Percentiles rank a stretch among this genome's conserved stretches.
Conservation (phyloP, 2,329 filamentous ascomycete genomes). For the Periconia sp. region DNA sequence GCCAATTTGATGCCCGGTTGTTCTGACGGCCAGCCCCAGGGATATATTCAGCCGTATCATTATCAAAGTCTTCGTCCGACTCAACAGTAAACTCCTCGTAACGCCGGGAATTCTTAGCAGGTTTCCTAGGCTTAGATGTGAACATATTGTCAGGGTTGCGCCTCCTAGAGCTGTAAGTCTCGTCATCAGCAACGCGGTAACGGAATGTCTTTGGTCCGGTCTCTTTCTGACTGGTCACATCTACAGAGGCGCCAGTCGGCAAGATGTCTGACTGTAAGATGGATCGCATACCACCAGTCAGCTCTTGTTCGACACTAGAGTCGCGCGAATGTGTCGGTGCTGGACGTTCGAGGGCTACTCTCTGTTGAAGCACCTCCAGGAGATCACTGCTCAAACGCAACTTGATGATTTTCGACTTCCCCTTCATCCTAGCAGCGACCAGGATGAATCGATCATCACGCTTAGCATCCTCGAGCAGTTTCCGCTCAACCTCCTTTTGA, state of each 20-base stretch:
- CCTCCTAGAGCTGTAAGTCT: constrained; percentile 45
- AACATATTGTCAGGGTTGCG: constrained; percentile 29
- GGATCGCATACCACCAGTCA: constrained; percentile 22
- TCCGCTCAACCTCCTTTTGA: constrained; percentile 55
- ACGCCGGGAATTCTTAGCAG: constrained; percentile 24
- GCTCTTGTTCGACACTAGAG: constrained; percentile 33
- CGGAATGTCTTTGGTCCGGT: constrained; percentile 44
- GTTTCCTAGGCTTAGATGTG: constrained; percentile 24
- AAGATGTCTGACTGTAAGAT: constrained; percentile 47
- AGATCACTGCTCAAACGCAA: constrained; percentile 45
- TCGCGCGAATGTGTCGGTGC: constrained; percentile 20
- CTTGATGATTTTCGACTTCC: constrained; percentile 52
- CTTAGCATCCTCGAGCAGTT: constrained; percentile 48
- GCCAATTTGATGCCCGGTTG: constrained; percentile 46
- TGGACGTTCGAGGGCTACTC: constrained; percentile 35
- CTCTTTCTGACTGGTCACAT: constrained; percentile 27
- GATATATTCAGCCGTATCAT: constrained; percentile 26
- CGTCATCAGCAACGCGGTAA: constrained; percentile 47
- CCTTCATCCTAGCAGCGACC: constrained; percentile 53
- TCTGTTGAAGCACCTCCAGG: constrained; percentile 44
- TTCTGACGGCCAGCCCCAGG: constrained; percentile 22
- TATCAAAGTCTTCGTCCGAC: constrained; percentile 50
- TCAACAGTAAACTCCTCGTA: constrained; percentile 56
- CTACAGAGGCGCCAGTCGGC: constrained; percentile 19
- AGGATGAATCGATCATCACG: constrained; percentile 54